A percentile compares a stretch with the other conserved stretches of the same genome.
These are phyloP conservation scores for Apiotrichum mycotoxinovorans DNA, from an alignment of 1,284 basidiomycete species.

Conservation along the genomic window DNA sequence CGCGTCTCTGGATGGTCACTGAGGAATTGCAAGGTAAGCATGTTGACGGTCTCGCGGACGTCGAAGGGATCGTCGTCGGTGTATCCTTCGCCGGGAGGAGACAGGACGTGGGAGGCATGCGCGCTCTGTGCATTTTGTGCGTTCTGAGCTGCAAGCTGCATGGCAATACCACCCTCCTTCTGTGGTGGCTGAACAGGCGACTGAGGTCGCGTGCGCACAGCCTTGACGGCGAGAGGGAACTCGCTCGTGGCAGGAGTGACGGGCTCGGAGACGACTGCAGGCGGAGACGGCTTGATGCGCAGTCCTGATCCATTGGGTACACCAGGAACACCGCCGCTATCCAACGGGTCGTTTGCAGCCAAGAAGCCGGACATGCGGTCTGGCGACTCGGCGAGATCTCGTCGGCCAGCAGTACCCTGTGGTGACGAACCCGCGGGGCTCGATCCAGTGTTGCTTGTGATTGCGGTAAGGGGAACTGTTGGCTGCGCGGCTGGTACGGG, in stretches of 20 bases:
- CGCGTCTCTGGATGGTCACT: slow-evolving; percentile 96
- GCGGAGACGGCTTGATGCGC: slow-evolving; percentile 20
- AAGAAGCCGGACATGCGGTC: slow-evolving; percentile 8
- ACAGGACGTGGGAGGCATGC: too few relatives aligned
- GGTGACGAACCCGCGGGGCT: slow-evolving; percentile 30
- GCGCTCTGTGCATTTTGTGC: too few relatives aligned
- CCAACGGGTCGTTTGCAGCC: slow-evolving; percentile 32
- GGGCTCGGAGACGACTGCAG: slow-evolving; percentile 51
- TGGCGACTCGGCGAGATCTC: slow-evolving; percentile 7
- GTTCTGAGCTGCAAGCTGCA: slow-evolving; percentile 10
- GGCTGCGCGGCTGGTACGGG: slow-evolving; percentile 42
- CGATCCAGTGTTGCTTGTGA: slow-evolving; percentile 1
- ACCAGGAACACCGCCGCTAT: slow-evolving; percentile 14
- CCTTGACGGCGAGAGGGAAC: slow-evolving; percentile 25
- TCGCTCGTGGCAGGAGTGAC: slow-evolving; percentile 39
- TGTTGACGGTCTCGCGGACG: slow-evolving; percentile 86
- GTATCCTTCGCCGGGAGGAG: slow-evolving; percentile 13
- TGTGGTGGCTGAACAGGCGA: slow-evolving; percentile 27
- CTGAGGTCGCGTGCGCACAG: slow-evolving; percentile 25
- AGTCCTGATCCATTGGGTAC: slow-evolving; percentile 4
- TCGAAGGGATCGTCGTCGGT: slow-evolving; percentile 78
- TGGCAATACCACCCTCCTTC: slow-evolving; percentile 1
- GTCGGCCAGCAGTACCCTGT: slow-evolving; percentile 9
- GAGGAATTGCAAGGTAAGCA: slow-evolving; percentile 86
- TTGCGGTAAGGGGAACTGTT: background rate